phyloP scores from a whole-genome alignment of 1,284 basidiomycete species.

The Boletellus deceptivus region DNA sequence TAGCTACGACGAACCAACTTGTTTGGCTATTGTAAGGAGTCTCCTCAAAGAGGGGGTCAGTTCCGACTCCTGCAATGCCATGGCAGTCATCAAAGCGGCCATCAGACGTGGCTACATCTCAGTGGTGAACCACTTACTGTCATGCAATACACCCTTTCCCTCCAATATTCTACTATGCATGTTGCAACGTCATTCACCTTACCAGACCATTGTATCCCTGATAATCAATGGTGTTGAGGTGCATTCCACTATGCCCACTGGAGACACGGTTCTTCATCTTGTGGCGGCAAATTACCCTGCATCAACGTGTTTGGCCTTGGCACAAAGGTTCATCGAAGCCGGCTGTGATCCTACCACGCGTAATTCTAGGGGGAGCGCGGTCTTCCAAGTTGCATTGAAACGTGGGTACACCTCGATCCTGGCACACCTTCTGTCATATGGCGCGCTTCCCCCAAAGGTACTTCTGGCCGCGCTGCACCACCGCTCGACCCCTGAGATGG shows the following conservation, averaged over 20 bases:
- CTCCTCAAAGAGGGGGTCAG: no score
- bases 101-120: neutral
- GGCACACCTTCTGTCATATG: neutral
- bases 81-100: neutral
- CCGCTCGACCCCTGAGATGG: neutral
- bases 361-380: neutral
- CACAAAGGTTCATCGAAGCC: neutral
- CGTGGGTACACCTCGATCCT: neutral
- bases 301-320: neutral
- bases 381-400: neutral
- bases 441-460: neutral
- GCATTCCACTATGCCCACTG: neutral
- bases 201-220: no score
- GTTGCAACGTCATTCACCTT: no score
- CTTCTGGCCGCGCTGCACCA: neutral
- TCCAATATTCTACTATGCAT: neutral
- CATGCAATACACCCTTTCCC: neutral
- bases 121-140: neutral
- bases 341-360: neutral
- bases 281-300: no score
- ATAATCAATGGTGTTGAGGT: neutral
- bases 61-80: no score
- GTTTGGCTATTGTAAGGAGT: no score
- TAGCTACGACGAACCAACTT: no score
- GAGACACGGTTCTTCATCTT: neutral